A percentile compares a stretch with the other conserved stretches of the same genome.
phyloP scores from a whole-genome alignment of 1,139 yeast genomes.

The Wickerhamomyces sp. region DNA sequence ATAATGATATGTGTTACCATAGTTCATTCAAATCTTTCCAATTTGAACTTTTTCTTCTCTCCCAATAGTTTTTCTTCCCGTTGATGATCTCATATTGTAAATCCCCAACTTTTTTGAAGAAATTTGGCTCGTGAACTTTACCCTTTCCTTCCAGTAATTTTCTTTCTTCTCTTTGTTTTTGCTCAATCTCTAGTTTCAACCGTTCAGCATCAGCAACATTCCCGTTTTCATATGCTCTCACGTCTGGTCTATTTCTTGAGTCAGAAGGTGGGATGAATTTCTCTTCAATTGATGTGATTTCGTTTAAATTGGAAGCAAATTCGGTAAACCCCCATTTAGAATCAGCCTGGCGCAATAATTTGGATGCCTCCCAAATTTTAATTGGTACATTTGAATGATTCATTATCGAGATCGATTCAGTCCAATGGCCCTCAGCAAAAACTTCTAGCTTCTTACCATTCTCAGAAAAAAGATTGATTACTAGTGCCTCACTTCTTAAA shows the following conservation, averaged over 20 bases:
- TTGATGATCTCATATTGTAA: constrained; percentile 57
- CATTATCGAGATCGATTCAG: constrained; percentile 48
- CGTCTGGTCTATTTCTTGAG: constrained; percentile 86
- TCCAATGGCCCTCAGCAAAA: constrained; percentile 69
- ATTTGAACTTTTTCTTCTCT: constrained; percentile 53
- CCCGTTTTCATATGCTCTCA: constrained; percentile 66
- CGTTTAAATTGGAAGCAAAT: constrained; percentile 78
- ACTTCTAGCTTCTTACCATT: constrained; percentile 17
- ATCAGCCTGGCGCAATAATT: constrained; percentile 52
- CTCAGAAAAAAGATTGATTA: constrained; percentile 47
- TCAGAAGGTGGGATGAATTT: constrained; percentile 76
- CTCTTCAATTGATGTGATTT: constrained; percentile 66
- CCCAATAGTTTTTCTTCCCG: constrained; percentile 79
- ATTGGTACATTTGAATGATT: constrained; percentile 26
- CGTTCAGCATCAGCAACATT: constrained; percentile 65
- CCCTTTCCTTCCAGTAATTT: constrained; percentile 47
- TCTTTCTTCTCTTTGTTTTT: constrained; percentile 75
- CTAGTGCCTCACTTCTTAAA: constrained; percentile 80
- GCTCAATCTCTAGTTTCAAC: constrained; percentile 66
- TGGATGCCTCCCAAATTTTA: constrained; percentile 63
- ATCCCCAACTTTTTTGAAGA: constrained; percentile 48
- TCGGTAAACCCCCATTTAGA: constrained; percentile 81
- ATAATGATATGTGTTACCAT: constrained; percentile 35
- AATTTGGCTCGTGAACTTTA: constrained; percentile 50
- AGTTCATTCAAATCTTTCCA: constrained; percentile 54